Evolutionary conservation across 2,329 filamentous ascomycete genomes (phyloP).

Genomic region (Cytospora mali): DNA sequence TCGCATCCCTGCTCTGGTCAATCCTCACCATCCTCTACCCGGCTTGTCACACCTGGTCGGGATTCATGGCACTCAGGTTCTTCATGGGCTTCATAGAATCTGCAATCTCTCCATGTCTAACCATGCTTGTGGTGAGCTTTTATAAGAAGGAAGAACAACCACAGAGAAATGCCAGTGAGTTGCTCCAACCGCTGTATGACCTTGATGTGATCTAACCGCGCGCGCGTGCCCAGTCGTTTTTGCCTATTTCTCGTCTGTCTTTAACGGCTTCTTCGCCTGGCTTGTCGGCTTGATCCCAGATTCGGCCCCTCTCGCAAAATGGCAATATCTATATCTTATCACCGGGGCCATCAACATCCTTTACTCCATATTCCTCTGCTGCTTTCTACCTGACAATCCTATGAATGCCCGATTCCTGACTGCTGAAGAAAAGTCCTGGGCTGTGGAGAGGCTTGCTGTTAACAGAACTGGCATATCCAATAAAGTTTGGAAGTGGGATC

Average conservation of each 20-base stretch:
- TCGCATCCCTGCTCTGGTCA: conserved; percentile 37
- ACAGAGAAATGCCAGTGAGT: conserved; percentile 37
- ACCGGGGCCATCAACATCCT: conserved; percentile 37
- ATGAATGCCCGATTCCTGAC: conserved; percentile 41
- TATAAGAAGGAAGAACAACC: conserved; percentile 43
- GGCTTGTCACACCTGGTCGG: conserved; percentile 34
- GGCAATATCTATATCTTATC: conserved; percentile 38
- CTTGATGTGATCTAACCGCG: not conserved
- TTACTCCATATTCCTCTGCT: conserved; percentile 35
- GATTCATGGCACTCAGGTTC: conserved; percentile 41
- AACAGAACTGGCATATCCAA: conserved; percentile 43
- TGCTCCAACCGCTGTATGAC: not conserved
- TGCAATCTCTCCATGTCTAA: conserved; percentile 39
- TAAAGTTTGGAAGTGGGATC: conserved; percentile 36
- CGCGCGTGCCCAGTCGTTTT: conserved; percentile 36
- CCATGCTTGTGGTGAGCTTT: conserved; percentile 41
- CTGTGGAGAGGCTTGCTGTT: conserved; percentile 38
- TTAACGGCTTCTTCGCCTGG: conserved; percentile 49
- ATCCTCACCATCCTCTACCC: conserved; percentile 35
- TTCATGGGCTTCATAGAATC: conserved; percentile 41
- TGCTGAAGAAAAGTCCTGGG: conserved; percentile 34
- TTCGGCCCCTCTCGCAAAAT: conserved; percentile 25
- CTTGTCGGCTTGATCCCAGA: conserved; percentile 26
- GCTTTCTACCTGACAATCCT: conserved; percentile 40
- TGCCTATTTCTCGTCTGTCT: conserved; percentile 42